phyloP scores from a whole-genome alignment of 164 flowering plant genomes.

The Dillenia suffruticosa region DNA sequence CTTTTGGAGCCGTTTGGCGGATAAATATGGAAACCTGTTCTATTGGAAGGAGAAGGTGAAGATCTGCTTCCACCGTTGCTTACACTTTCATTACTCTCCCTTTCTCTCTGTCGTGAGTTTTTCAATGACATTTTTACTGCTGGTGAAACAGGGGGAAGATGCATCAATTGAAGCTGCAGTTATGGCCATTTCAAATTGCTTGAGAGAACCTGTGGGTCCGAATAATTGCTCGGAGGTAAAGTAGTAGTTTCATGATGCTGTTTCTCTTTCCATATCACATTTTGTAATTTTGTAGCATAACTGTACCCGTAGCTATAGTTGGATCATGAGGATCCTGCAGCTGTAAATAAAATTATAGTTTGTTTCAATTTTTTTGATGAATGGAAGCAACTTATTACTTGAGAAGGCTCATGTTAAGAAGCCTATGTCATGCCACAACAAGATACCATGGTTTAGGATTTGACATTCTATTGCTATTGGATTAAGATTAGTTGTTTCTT shows the following conservation, averaged over 20 bases:
- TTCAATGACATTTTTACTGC: neutral
- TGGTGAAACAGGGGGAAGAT: constrained; percentile 79
- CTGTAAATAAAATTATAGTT: too few species aligned
- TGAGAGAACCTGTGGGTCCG: constrained; percentile 81
- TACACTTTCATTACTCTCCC: neutral
- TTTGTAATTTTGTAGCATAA: too few species aligned
- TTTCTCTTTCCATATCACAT: too few species aligned
- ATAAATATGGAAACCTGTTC: constrained; percentile 92
- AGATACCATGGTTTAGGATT: too few species aligned
- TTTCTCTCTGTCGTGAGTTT: neutral
- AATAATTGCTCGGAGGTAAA: constrained; percentile 79
- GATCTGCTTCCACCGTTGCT: neutral
- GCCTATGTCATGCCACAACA: too few species aligned
- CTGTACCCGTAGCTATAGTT: too few species aligned
- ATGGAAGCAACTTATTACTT: too few species aligned
- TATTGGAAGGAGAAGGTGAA: constrained; percentile 95
- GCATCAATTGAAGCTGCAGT: constrained; percentile 93
- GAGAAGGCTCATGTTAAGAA: too few species aligned
- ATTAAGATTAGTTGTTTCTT: too few species aligned
- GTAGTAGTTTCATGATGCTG: constrained; percentile 13
- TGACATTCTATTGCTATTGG: too few species aligned
- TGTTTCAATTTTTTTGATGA: too few species aligned
- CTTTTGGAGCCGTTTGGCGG: constrained; percentile 95
- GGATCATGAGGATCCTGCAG: too few species aligned
- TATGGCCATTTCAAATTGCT: constrained; percentile 82